A percentile compares a stretch with the other conserved stretches of the same genome.
Conservation (phyloP, 441 rosid species). For the Populus hybrid region DNA sequence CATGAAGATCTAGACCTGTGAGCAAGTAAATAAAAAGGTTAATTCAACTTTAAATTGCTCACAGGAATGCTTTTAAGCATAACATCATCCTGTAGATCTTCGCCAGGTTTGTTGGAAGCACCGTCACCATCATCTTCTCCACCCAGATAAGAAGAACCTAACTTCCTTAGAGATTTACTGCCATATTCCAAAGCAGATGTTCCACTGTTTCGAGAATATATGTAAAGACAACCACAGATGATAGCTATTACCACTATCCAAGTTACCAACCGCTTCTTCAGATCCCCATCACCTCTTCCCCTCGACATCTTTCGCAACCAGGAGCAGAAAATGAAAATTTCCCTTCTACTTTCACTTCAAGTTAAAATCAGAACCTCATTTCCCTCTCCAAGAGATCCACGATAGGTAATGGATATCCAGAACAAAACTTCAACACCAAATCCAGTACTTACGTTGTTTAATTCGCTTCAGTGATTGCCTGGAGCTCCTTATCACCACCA, state of each 20-base stretch:
- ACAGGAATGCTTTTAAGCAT: constrained; percentile 86
- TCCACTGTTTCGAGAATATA: constrained; percentile 49
- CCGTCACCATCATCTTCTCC: constrained; percentile 73
- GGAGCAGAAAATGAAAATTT: constrained; percentile 5
- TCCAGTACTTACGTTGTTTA: background rate
- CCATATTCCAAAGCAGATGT: constrained; percentile 87
- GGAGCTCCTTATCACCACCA: background rate
- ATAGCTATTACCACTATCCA: constrained; percentile 24
- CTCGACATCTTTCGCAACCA: constrained; percentile 20
- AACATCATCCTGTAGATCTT: constrained; percentile 51
- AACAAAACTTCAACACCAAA: too few relatives aligned
- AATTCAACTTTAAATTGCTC: constrained; percentile 26
- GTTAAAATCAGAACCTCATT: constrained; percentile 5
- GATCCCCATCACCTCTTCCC: constrained; percentile 34
- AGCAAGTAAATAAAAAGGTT: background rate
- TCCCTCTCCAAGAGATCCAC: background rate
- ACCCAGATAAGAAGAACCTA: constrained; percentile 88
- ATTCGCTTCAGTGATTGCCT: background rate
- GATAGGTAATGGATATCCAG: too few relatives aligned
- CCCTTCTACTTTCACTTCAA: constrained; percentile 4
- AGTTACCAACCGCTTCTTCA: constrained; percentile 32
- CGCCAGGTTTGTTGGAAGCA: constrained; percentile 46
- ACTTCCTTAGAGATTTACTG: constrained; percentile 77
- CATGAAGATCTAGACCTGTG: background rate
- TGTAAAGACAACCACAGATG: constrained; percentile 32